Percentiles rank a stretch among this genome's conserved stretches.
These are phyloP conservation scores for Entomortierella lignicola DNA, from an alignment of 192 early-diverging fungal genomes.

Conservation along the genomic window DNA sequence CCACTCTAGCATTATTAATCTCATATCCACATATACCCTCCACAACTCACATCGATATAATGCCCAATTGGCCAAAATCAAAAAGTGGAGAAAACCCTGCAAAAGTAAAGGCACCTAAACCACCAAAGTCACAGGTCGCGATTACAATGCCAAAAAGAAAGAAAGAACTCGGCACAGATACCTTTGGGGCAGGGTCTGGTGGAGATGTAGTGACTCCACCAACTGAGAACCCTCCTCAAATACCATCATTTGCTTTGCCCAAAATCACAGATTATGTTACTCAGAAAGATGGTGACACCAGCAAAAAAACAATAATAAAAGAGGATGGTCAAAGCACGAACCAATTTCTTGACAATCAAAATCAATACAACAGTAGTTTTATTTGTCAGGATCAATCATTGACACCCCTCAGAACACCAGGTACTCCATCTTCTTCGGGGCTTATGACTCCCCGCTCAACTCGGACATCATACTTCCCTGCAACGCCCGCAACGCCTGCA, in stretches of 20 bases:
- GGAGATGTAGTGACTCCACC: background rate
- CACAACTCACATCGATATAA: constrained; percentile 2
- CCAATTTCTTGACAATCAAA: too few relatives aligned
- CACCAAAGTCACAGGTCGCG: constrained; percentile 15
- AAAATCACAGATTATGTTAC: constrained; percentile 9
- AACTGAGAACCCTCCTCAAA: background rate
- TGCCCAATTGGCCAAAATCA: constrained; percentile 34
- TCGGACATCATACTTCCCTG: constrained; percentile 29
- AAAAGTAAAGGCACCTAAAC: constrained; percentile 12
- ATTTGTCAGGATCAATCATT: constrained; percentile 3
- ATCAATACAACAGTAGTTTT: too few relatives aligned
- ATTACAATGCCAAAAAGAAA: constrained; percentile 36
- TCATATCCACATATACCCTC: background rate
- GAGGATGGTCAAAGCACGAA: background rate
- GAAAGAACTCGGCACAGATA: constrained; percentile 38
- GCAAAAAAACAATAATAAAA: too few relatives aligned
- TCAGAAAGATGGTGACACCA: constrained; percentile 1
- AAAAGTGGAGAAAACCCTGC: constrained; percentile 7
- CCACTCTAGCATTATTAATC: background rate
- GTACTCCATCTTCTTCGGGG: constrained; percentile 8
- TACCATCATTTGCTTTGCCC: background rate
- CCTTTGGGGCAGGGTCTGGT: constrained; percentile 27
- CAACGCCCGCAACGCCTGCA: constrained; percentile 30
- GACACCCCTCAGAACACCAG: constrained; percentile 18
- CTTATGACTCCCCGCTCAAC: constrained; percentile 17